Evolutionary conservation across 164 flowering plant genomes (phyloP), one percentile per base, ranked within the genome.

Genomic region (Kalanchoe fedtschenkoi): DNA sequence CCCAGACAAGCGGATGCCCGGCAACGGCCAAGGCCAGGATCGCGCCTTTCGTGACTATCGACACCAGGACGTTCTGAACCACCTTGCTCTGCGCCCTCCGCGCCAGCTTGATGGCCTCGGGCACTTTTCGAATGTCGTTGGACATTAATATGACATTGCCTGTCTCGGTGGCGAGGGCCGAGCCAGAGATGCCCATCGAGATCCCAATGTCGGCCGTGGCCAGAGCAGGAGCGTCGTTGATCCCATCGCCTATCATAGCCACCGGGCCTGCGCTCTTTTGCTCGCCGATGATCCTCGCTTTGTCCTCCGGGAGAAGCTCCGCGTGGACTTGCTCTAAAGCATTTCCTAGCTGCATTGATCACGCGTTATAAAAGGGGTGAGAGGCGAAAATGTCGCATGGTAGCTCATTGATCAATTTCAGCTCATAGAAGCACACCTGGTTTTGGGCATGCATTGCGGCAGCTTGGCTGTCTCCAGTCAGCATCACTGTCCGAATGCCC

Each of bases 101-200:
- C 0, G 91, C 89, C 1, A 93, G 77, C 17, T 39, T 46, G 16
- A 83, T 71, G 33, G 83, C 88, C 66, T 76, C 71, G 2, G 97
- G 91, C 21, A 93, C 74, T 57, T 80, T 85, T 46, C 83, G 64
- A 9, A 93, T 75, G 76, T 93, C 97, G 58, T 88, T 88, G 0
- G 99, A 82, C 97, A 93, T 83, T 16, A 93, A 81, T 47, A 86
- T 80, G 30, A 93, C 69, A 26, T 93, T 76, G 10, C 96, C 96
- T 0, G 97, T 85, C 68, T 93, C 95, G 0, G 80, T 78, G 38
- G 96, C 96, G 0, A 93, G 77, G 0, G 97, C 97, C 0, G 99
- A 90, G 30, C 99, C 99, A 1, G 97, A 75, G 26, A 90, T 71
- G 1, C 97, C 99, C 99, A 93, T 93, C 33, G 99, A 91, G 51